Evolutionary conservation across 148 eudicot genomes (phyloP), one percentile per base, ranked within the genome.

Genomic region (Amaranthus palmeri): DNA sequence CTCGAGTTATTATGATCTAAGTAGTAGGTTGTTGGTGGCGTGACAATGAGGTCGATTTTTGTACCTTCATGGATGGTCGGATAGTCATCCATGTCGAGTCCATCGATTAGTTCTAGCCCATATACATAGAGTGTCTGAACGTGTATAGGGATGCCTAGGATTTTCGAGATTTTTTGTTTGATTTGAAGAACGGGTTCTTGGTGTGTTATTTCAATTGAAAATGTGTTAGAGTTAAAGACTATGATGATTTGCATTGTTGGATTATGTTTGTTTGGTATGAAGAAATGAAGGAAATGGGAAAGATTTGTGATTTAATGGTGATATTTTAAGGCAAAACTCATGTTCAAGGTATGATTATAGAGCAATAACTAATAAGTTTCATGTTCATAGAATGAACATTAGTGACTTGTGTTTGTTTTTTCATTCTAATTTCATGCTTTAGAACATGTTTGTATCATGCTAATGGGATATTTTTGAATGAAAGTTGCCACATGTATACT

Each of bases 11-110:
- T 25, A 7, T 68, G 42, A 41, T 80, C 72, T 12, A 8, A 71
- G 52, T 49, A 65, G 62, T 14, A 56, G 25, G 54, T 57, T 45
- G 52, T 71, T 40, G 18, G 63, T 51, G n/a, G 59, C 61, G 74
- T 78, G 69, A 84, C 42, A 4, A 80, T 65, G 61, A 93, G 90
- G 74, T 87, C 77, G 7, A 93, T 76, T 76, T 70, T 84, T 25
- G 96, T 86, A 10, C 93, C 96, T 11, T 93, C 91, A 0, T 77
- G 68, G 73, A 93, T 76, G 63, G 88, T 85, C n/a, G 98, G 98
- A 57, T 89, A 89, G 55, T 93, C 93, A 65, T 81, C 87, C 78
- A 89, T 72, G 76, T 86, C 92, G 6, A 93, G 90, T 49, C 90
- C 97, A 75, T 93, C 92, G 17, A 88, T 70, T 10, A 93, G 61